Conservation (phyloP, 306 rosid genomes). For the Cicer chorassanicum region DNA sequence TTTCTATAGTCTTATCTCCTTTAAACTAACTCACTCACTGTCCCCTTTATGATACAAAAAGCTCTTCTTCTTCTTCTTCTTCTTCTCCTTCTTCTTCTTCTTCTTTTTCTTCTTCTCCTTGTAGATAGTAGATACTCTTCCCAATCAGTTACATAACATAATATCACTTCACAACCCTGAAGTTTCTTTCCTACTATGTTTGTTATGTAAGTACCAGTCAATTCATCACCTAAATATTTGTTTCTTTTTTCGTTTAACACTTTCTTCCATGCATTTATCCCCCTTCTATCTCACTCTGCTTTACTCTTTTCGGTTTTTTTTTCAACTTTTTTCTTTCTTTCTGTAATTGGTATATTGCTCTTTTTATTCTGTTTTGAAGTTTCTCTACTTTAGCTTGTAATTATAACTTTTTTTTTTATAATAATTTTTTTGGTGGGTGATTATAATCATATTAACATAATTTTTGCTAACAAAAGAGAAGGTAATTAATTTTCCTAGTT, state of each 20-base stretch:
- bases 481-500: background rate
- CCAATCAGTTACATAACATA: background rate
- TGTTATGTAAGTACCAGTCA: slow-evolving; percentile 44
- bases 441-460: background rate
- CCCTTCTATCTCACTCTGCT: background rate
- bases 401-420: background rate
- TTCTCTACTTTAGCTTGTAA: slow-evolving; percentile 41
- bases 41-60: slow-evolving; percentile 49
- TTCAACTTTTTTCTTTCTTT: background rate
- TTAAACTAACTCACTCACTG: slow-evolving; percentile 41
- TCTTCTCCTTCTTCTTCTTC: too few species aligned
- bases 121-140: slow-evolving; percentile 22
- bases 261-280: slow-evolving; percentile 44
- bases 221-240: slow-evolving; percentile 38
- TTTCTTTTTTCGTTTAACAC: slow-evolving; percentile 12
- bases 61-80: too few species aligned
- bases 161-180: slow-evolving; percentile 36
- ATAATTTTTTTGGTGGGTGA: background rate
- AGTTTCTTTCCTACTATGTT: slow-evolving; percentile 44
- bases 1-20: slow-evolving; percentile 56
- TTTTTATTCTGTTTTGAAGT: slow-evolving; percentile 29
- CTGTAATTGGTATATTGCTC: slow-evolving; percentile 6
- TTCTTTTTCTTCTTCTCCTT: slow-evolving; percentile 36
- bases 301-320: background rate
- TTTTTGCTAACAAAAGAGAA: slow-evolving; percentile 3